Evolutionary conservation across 2,329 filamentous ascomycete species (phyloP), one percentile per base, ranked within the genome.

Genomic region (Ceratocystis albifundus): DNA sequence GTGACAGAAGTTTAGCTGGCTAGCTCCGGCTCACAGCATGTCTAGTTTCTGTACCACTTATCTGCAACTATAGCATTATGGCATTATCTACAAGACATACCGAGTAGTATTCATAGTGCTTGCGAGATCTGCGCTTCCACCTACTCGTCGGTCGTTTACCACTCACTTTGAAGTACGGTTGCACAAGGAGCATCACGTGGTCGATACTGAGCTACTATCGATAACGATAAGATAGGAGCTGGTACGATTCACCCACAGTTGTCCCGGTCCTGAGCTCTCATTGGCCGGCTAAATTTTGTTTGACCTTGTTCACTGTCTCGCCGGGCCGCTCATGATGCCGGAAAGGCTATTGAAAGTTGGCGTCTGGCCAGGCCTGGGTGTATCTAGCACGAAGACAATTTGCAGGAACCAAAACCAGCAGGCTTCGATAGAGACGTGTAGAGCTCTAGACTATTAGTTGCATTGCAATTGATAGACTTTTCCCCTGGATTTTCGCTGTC

Each of bases 201-300:
- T n/a, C n/a, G n/a, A n/a, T n/a, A n/a, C n/a, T n/a, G n/a, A n/a
- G n/a, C n/a, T n/a, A 55, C 12, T 25, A 22, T 4, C n/a, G 50
- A 12, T 45, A 28, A 15, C 25, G 61, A 63, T 63, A 63, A 63
- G 41, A 12, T n/a, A 20, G 3, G 15, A 28, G 61, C 28, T 22
- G 12, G 10, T 10, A 12, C 3, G n/a, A 46, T 63, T 63, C 61
- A 63, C 61, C 61, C 61, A 63, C 6, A 63, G 44, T 63, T 50
- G 45, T 30, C 10, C 61, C 61, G 61, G 28, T 32, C 17, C 61
- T 7, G 25, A n/a, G n/a, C 25, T 63, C 61, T 50, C 6, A 63
- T 63, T 63, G 61, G 61, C 45, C 46, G 41, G 25, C 46, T 25
- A 63, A 63, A 48, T 63, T 63, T 63, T 63, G 61, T 48, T 48